Base-by-base conservation (phyloP, 139 green algal genomes). In the Haematococcus sp. region DNA sequence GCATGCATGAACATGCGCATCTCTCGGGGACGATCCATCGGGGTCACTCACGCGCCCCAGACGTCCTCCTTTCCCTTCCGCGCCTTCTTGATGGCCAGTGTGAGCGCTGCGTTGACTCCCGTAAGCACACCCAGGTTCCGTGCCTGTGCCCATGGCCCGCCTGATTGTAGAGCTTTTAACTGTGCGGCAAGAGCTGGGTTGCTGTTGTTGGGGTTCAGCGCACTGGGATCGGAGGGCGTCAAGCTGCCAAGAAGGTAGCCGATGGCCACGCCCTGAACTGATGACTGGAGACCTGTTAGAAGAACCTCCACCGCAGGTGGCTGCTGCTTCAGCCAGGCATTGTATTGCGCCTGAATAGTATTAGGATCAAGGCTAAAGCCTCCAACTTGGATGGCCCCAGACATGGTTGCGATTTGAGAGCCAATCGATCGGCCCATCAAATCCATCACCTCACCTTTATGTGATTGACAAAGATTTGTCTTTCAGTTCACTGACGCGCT, bases 61-160 rank as follows among this genome's bases (percentile, higher is more conserved):
- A 94, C 83, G 68, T 98, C 93, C 43, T 97, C 93, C 73, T 90
- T 89, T 19, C 89, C 87, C 0, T 76, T 76, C 27, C 91, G 72
- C 4, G 76, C 67, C 52, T 88, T 88, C 78, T 93, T 94, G 75
- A 97, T 90, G 28, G 88, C 87, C 27, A 81, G 30, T 2, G 67
- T 80, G 28, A 96, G 68, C 28, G 87, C 93, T 31, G 90, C 83
- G 68, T 98, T 96, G 1, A 97, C 87, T 31, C 94, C 94, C 20
- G 91, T 98, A 65, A 98, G 91, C n/a, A 97, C 92, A 5, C 87
- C 94, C 79, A 98, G 93, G 68, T 98, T 98, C n/a, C 89, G 79
- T 2, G 94, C 94, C 64, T 95, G 88, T 4, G 74, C 83, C 82
- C 86, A 81, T 0, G 92, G 92, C 1, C 90, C 87, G 1, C 84